These are phyloP conservation scores for Parachaetomium inaequale DNA, from an alignment of 495 filamentous ascomycete species.

Conservation along the genomic window DNA sequence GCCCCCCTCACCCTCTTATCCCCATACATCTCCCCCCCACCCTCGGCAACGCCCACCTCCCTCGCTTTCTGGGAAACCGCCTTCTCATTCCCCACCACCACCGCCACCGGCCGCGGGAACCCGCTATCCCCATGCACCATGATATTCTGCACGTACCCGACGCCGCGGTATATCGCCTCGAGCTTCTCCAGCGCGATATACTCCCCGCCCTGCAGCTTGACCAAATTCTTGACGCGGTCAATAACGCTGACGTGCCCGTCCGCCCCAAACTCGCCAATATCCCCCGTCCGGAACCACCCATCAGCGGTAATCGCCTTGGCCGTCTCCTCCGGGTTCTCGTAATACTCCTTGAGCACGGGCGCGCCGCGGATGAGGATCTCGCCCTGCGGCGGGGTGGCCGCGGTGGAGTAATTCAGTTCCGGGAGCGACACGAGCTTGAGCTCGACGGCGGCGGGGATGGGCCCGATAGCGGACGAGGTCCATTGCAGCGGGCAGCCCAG, in stretches of 20 bases:
- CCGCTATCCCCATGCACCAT: slow-evolving; percentile 56
- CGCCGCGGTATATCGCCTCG: slow-evolving; percentile 59
- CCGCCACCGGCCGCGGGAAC: slow-evolving; percentile 52
- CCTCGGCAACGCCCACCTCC: slow-evolving; percentile 49
- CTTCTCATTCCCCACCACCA: slow-evolving; percentile 56
- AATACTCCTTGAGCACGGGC: slow-evolving; percentile 71
- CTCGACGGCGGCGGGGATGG: slow-evolving; percentile 59
- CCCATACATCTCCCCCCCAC: slow-evolving; percentile 34
- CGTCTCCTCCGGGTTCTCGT: slow-evolving; percentile 78
- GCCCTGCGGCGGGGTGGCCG: slow-evolving; percentile 75
- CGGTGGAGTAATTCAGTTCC: slow-evolving; percentile 78
- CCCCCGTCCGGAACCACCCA: slow-evolving; percentile 91
- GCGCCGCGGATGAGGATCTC: slow-evolving; percentile 76
- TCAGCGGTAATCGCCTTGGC: slow-evolving; percentile 72
- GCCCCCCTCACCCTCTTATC: slow-evolving; percentile 47
- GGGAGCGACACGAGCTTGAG: slow-evolving; percentile 74
- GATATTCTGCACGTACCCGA: slow-evolving; percentile 52
- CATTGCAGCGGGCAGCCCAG: slow-evolving; percentile 67
- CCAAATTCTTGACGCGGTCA: slow-evolving; percentile 85
- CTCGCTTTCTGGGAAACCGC: slow-evolving; percentile 49
- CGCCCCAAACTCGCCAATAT: slow-evolving; percentile 72
- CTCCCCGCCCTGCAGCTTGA: slow-evolving; percentile 63
- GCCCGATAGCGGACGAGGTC: slow-evolving; percentile 70
- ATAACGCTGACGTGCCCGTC: slow-evolving; percentile 79
- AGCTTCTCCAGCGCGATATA: slow-evolving; percentile 67